Evolutionary conservation across 2,329 filamentous ascomycete species (phyloP), one percentile per base, ranked within the genome.

Genomic region (Sclerotinia minor): DNA sequence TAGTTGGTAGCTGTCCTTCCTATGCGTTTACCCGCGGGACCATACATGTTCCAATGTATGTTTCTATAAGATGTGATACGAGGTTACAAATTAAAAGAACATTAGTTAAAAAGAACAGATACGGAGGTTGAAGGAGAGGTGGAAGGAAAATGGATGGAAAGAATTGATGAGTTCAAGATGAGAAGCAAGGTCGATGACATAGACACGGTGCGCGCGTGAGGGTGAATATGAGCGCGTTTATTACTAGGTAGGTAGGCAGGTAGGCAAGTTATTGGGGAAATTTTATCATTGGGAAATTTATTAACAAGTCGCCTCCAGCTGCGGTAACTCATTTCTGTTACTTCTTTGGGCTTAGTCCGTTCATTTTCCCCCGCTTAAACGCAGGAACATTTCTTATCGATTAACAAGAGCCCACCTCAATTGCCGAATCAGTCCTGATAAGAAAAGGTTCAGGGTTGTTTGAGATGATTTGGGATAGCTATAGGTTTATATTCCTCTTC

Each of bases 1-100:
- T 17, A 19, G 64, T 49, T 61, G 55, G 65, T 61, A 61, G 19
- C 50, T 52, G 35, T 24, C 50, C 24, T 65, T 24, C 50, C 24
- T 58, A 60, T 67, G 65, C 47, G 35, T 45, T 21, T 44, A 44
- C 47, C 65, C 65, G 65, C 29, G 41, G 21, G 29, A 60, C 41
- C 35, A 52, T 49, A 66, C 29, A 54, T 41, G 41, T 45, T 47
- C n/a, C 44, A 35, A 60, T 55, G 65, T 67, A 61, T 41, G 38
- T 54, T 32, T 17, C 41, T 41, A 17, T 17, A 6, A 41, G 3
- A 41, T 41, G 65, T 67, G 11, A 49, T 44, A 61, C 65, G 17
- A n/a, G 8, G 11, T 44, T 53, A 64, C 17, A 26, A 41, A 53
- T 54, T 44, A 45, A 67, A 26, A 24, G 55, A 61, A 61, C 50